Base-by-base conservation (phyloP, 2,329 filamentous ascomycete species). In the Ilyonectria sp. region DNA sequence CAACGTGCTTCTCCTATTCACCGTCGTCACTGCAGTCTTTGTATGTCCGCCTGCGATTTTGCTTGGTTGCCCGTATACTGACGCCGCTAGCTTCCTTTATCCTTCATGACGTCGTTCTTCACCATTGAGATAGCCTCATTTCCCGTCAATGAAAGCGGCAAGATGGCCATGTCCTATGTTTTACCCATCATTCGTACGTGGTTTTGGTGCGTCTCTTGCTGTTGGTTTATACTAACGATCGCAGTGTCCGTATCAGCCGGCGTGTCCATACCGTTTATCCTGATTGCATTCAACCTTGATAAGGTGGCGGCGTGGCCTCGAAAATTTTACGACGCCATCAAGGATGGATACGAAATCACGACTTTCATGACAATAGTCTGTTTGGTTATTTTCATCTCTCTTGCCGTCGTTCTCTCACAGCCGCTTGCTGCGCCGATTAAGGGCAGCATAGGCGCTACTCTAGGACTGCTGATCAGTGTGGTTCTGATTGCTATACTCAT, bases 21-120 rank as follows among this genome's bases (percentile, higher is more conserved):
- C 59, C 13, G 59, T 62, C 10, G 59, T 62, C n/a, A 62, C 59
- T 19, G 59, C 55, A 3, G 59, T 62, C 15, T 62, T 62, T 54
- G 59, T 62, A 17, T 13, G 50, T 62, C 6, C 7, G 1, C 33
- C 6, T 11, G 8, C 33, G 53, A 15, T 33, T 52, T 17, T 60
- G 6, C 5, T 8, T n/a, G 10, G 5, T 57, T 31, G 19, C 23
- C 17, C 15, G 17, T 29, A 21, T 58, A 19, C 15, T 26, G 7
- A 35, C 31, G 19, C 6, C 23, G 6, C 17, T 35, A 62, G 61
- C 46, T 64, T 15, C 61, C 61, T 8, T 47, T 64, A 17, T 64
- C 61, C 15, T 64, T 64, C 23, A 64, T 64, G 53, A 53, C 61
- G 2, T 64, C 61, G 13, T 64, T 64, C 46, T 64, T 64, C 23